Conservation (phyloP, 345 rosid genomes). For the Rhodomyrtus tomentosa region DNA sequence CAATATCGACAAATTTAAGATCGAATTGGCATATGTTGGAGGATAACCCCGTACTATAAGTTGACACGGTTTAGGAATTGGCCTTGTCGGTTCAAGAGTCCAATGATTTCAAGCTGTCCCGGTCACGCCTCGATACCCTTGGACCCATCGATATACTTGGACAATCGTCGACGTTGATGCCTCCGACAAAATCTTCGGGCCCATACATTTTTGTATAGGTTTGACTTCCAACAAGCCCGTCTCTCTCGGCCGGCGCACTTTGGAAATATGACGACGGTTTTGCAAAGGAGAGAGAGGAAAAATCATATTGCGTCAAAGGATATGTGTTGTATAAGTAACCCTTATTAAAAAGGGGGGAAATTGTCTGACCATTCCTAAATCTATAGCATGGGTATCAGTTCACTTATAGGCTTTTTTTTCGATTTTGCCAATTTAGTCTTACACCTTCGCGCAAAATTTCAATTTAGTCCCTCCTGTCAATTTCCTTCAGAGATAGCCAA, state of each 20-base stretch:
- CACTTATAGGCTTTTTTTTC: not conserved
- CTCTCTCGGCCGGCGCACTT: not conserved
- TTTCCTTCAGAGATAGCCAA: accelerated
- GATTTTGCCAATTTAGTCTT: not conserved
- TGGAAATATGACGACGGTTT: not conserved
- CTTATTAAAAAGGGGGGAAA: not conserved
- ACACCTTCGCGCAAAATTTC: not conserved
- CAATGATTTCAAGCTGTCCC: not conserved
- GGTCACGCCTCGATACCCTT: not conserved
- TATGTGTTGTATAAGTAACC: not conserved
- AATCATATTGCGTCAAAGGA: not conserved
- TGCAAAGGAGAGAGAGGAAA: not conserved
- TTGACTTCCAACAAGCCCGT: not conserved
- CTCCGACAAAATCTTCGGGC: not conserved
- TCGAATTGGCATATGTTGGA: no score
- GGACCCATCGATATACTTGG: not conserved
- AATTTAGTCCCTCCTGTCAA: not conserved
- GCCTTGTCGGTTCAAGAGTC: not conserved
- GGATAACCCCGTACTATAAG: no score
- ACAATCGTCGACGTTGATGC: not conserved
- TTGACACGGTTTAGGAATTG: not conserved
- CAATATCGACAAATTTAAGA: no score
- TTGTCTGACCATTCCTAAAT: not conserved
- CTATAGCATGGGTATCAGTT: not conserved
- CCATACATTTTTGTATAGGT: not conserved